A percentile compares a stretch with the other conserved stretches of the same genome.
Conservation (phyloP, 192 early-diverging fungal genomes). For the Diversispora eburnea region DNA sequence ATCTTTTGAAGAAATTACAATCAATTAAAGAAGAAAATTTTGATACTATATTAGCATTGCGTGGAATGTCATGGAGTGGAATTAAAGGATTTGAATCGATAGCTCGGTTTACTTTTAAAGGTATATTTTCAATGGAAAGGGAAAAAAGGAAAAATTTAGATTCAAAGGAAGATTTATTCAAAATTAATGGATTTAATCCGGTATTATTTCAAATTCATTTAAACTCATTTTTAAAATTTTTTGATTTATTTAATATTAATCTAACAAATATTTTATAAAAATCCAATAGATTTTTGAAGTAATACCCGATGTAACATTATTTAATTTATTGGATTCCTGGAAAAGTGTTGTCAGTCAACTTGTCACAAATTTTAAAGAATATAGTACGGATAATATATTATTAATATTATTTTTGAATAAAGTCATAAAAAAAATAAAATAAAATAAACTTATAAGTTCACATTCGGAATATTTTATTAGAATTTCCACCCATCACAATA, state of each 20-base stretch:
- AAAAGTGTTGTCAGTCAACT: slow-evolving; percentile 19
- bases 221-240: slow-evolving; percentile 22
- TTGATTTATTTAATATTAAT: slow-evolving; percentile 17
- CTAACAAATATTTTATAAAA: too few species aligned
- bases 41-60: slow-evolving; percentile 42
- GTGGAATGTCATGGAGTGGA: slow-evolving; percentile 40
- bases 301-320: slow-evolving; percentile 27
- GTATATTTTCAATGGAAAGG: slow-evolving; percentile 43
- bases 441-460: too few species aligned
- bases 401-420: slow-evolving; percentile 19
- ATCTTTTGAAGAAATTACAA: slow-evolving; percentile 22
- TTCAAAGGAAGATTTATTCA: neutral
- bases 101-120: slow-evolving; percentile 41
- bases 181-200: slow-evolving; percentile 48
- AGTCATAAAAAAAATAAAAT: neutral
- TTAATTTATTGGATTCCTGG: slow-evolving; percentile 47
- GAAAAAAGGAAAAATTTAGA: slow-evolving; percentile 17
- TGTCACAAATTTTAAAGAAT: neutral
- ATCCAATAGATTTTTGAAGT: slow-evolving; percentile 27
- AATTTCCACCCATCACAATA: slow-evolving; percentile 50
- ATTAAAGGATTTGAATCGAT: slow-evolving; percentile 45
- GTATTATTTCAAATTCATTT: slow-evolving; percentile 34
- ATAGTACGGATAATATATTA: slow-evolving; percentile 10
- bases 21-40: slow-evolving; percentile 13
- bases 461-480: neutral